Conservation (phyloP, 140 eudicot genomes). For the Stevia rebaudiana region DNA sequence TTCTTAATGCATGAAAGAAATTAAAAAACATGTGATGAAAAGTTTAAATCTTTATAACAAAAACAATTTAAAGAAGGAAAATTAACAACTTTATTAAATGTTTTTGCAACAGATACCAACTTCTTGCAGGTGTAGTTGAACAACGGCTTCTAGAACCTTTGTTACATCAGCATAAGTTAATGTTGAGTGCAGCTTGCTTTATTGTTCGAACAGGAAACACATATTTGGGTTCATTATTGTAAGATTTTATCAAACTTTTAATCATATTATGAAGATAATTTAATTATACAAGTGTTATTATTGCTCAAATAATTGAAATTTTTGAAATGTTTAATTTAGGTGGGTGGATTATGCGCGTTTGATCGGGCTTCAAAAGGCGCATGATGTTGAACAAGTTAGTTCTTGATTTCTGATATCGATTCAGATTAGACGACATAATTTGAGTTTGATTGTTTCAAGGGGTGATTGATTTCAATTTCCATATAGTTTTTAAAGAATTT, state of each 20-base stretch:
- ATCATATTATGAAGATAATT: background rate
- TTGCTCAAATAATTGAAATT: background rate
- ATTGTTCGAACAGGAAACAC: conserved; percentile 95
- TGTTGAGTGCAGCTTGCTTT: conserved; percentile 87
- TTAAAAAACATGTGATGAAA: no score
- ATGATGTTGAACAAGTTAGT: conserved; percentile 27
- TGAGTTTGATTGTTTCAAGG: background rate
- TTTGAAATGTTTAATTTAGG: conserved; percentile 28
- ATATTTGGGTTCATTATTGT: conserved; percentile 86
- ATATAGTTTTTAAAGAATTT: conserved; percentile 16
- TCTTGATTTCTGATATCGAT: conserved; percentile 9
- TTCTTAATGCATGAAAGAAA: no score
- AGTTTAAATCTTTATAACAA: background rate
- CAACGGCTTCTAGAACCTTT: conserved; percentile 78
- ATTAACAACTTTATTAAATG: background rate
- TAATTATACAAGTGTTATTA: background rate
- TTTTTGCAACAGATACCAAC: conserved; percentile 54
- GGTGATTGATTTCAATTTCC: conserved; percentile 22
- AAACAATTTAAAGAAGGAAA: background rate
- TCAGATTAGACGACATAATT: conserved; percentile 22
- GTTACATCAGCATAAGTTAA: conserved; percentile 71
- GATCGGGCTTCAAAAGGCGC: conserved; percentile 59
- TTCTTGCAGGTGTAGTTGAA: conserved; percentile 86
- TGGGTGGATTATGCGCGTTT: conserved; percentile 88
- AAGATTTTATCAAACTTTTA: conserved; percentile 28